Percentiles rank a stretch among this genome's conserved stretches.
phyloP scores from a whole-genome alignment of 1,284 basidiomycete species.

The Rhodotorula mucilaginosa region DNA sequence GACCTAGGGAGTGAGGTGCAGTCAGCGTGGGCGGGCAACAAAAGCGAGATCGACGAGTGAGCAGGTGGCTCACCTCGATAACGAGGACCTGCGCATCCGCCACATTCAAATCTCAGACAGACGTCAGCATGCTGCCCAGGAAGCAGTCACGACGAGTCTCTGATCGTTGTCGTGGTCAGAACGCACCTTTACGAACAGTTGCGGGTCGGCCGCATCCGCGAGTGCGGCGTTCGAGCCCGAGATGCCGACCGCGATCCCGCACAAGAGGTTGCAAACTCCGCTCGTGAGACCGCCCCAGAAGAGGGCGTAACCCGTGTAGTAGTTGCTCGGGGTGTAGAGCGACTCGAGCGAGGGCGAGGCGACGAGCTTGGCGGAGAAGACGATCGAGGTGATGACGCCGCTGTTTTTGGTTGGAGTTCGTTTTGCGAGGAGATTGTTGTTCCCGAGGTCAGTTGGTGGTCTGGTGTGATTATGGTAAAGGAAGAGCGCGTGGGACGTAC shows the following conservation, averaged over 20 bases:
- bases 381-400: constrained; percentile 62
- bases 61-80: constrained; percentile 58
- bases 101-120: no score
- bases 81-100: constrained; percentile 52
- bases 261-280: constrained; percentile 84
- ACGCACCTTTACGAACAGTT: constrained; percentile 82
- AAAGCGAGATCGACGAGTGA: no score
- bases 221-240: constrained; percentile 88
- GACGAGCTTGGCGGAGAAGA: constrained; percentile 77
- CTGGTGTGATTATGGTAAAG: no score
- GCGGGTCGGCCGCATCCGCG: constrained; percentile 85
- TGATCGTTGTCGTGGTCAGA: no score
- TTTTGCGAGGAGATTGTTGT: background rate
- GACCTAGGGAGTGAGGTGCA: constrained; percentile 52
- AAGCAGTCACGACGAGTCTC: constrained; percentile 55
- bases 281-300: constrained; percentile 95
- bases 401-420: constrained; percentile 11
- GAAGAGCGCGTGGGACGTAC: constrained; percentile 59
- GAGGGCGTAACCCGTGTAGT: constrained; percentile 86
- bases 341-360: constrained; percentile 59
- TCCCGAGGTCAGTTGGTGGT: no score
- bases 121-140: background rate
- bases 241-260: constrained; percentile 84
- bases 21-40: no score
- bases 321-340: constrained; percentile 77